These are phyloP conservation scores for Kodamaea kakaduensis DNA, from an alignment of 805 yeast species.

Conservation along the genomic window DNA sequence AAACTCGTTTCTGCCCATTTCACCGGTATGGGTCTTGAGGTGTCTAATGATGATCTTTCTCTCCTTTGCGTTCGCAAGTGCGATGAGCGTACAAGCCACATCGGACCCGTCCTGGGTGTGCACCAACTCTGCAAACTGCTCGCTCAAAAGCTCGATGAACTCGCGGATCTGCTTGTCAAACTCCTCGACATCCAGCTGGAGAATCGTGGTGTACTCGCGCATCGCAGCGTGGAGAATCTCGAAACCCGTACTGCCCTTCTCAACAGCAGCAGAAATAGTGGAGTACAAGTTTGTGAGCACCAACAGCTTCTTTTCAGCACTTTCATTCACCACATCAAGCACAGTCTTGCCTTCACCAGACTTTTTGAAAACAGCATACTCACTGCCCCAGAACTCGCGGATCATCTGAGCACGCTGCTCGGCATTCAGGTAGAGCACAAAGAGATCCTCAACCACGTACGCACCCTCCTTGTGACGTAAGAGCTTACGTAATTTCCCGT, in stretches of 20 bases:
- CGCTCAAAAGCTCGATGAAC: slow-evolving; percentile 75
- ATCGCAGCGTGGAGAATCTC: slow-evolving; percentile 94
- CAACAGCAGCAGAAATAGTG: slow-evolving; percentile 85
- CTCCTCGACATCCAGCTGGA: slow-evolving; percentile 47
- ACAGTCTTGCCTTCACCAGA: slow-evolving; percentile 61
- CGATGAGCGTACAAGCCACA: slow-evolving; percentile 78
- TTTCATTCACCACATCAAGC: slow-evolving; percentile 59
- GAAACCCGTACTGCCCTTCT: slow-evolving; percentile 94
- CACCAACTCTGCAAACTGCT: slow-evolving; percentile 89
- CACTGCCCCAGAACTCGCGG: slow-evolving; percentile 95
- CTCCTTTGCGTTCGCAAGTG: slow-evolving; percentile 87
- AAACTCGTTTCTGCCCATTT: slow-evolving; percentile 75
- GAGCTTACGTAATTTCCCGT: slow-evolving; percentile 84
- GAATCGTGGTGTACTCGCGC: slow-evolving; percentile 78
- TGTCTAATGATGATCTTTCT: slow-evolving; percentile 73
- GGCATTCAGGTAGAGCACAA: slow-evolving; percentile 74
- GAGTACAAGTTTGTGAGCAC: slow-evolving; percentile 73
- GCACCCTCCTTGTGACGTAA: slow-evolving; percentile 99
- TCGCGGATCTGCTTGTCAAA: slow-evolving; percentile 64
- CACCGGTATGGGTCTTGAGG: slow-evolving; percentile 71
- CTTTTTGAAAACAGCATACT: slow-evolving; percentile 85
- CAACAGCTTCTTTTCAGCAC: slow-evolving; percentile 72
- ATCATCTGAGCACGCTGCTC: slow-evolving; percentile 88
- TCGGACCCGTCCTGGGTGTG: slow-evolving; percentile 94
- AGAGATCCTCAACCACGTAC: slow-evolving; percentile 91